phyloP scores from a whole-genome alignment of 2,329 filamentous ascomycete species.

The Verticillium isaacii region DNA sequence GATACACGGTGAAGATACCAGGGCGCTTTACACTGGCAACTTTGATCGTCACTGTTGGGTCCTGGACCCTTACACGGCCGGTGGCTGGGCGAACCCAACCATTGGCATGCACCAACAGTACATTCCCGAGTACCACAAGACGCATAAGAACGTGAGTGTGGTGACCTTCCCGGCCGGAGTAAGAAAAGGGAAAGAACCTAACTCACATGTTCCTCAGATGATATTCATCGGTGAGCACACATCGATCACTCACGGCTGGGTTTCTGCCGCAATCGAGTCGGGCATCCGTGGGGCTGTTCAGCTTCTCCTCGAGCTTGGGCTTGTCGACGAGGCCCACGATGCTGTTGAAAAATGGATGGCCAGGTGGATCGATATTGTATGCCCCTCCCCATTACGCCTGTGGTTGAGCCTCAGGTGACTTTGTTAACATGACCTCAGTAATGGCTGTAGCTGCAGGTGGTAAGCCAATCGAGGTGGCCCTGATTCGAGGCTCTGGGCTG shows the following conservation, averaged over 20 bases:
- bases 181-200: background rate
- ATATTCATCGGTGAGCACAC: slow-evolving; percentile 68
- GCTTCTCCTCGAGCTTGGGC: slow-evolving; percentile 57
- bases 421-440: too few species aligned
- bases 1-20: slow-evolving; percentile 57
- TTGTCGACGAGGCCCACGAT: slow-evolving; percentile 66
- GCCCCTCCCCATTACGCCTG: slow-evolving; percentile 1
- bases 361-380: slow-evolving; percentile 52
- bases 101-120: slow-evolving; percentile 66
- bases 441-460: too few species aligned
- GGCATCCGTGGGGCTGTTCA: slow-evolving; percentile 62
- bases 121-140: slow-evolving; percentile 68
- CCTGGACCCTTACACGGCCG: slow-evolving; percentile 54
- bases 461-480: too few species aligned
- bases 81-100: slow-evolving; percentile 56
- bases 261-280: slow-evolving; percentile 61
- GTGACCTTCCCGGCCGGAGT: too few species aligned
- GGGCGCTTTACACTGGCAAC: slow-evolving; percentile 59
- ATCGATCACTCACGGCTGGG: slow-evolving; percentile 68
- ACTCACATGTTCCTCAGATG: slow-evolving; percentile 31
- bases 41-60: slow-evolving; percentile 64
- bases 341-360: slow-evolving; percentile 64
- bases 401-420: too few species aligned
- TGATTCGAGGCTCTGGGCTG: too few species aligned
- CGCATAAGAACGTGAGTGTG: slow-evolving; percentile 49